A percentile compares a stretch with the other conserved stretches of the same genome.
phyloP scores from a whole-genome alignment of 495 filamentous ascomycete species.

The Penicillium canescens region DNA sequence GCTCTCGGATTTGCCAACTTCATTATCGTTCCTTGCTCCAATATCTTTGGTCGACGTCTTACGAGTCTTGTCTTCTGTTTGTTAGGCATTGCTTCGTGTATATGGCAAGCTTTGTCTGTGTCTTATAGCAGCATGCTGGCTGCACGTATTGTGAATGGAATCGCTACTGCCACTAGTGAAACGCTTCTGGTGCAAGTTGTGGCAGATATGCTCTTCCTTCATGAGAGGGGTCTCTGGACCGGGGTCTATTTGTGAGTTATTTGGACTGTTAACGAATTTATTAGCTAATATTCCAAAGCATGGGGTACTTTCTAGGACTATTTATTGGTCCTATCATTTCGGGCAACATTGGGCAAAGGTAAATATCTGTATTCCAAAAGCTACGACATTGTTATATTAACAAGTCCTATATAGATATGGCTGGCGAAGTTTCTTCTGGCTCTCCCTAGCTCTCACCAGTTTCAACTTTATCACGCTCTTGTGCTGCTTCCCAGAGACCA shows the following conservation, averaged over 20 bases:
- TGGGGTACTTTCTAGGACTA: slow-evolving; percentile 36
- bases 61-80: slow-evolving; percentile 50
- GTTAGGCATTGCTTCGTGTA: slow-evolving; percentile 47
- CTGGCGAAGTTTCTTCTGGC: slow-evolving; percentile 56
- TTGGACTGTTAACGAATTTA: neutral
- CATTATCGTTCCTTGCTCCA: slow-evolving; percentile 53
- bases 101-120: slow-evolving; percentile 56
- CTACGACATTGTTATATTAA: too few species aligned
- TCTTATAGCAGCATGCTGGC: slow-evolving; percentile 55
- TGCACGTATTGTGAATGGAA: slow-evolving; percentile 54
- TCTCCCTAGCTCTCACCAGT: slow-evolving; percentile 41
- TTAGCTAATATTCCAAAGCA: slow-evolving; percentile 15
- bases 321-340: slow-evolving; percentile 52
- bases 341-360: slow-evolving; percentile 45
- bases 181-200: slow-evolving; percentile 59
- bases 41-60: slow-evolving; percentile 53
- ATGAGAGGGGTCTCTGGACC: slow-evolving; percentile 61
- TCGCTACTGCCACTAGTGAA: slow-evolving; percentile 49
- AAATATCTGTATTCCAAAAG: slow-evolving; percentile 11
- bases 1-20: slow-evolving; percentile 57
- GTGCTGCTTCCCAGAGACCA: slow-evolving; percentile 55
- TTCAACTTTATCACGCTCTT: slow-evolving; percentile 44
- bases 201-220: slow-evolving; percentile 63
- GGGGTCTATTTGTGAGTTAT: slow-evolving; percentile 57
- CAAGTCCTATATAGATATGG: slow-evolving; percentile 22